Percentiles rank a stretch among this genome's conserved stretches.
phyloP scores from a whole-genome alignment of 768 basidiomycete species.

The Termitomyces sp. region DNA sequence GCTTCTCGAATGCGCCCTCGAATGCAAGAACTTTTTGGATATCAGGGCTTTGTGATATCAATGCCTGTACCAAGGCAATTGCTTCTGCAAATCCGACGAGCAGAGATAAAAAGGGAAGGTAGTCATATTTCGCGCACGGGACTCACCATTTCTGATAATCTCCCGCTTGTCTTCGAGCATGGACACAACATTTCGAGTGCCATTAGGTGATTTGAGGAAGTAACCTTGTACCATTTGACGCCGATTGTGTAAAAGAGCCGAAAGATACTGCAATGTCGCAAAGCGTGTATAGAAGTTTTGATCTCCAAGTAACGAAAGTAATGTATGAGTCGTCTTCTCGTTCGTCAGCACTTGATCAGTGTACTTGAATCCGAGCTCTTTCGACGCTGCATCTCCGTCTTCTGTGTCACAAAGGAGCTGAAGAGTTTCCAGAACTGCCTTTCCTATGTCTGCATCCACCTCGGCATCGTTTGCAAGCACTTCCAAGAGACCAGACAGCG shows the following conservation, averaged over 20 bases:
- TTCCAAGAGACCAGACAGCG: conserved; percentile 72
- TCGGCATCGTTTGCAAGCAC: conserved; percentile 85
- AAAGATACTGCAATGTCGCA: conserved; percentile 76
- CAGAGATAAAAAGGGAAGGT: not conserved
- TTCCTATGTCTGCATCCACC: conserved; percentile 87
- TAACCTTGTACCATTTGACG: conserved; percentile 82
- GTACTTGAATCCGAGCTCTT: conserved; percentile 78
- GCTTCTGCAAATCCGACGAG: conserved; percentile 49
- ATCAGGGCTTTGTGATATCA: conserved; percentile 84
- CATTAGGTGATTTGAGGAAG: conserved; percentile 81
- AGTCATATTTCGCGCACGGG: not conserved
- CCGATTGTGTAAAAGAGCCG: conserved; percentile 75
- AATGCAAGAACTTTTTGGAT: conserved; percentile 97
- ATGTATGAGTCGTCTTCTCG: conserved; percentile 64
- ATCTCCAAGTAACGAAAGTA: conserved; percentile 74
- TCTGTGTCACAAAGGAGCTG: conserved; percentile 79
- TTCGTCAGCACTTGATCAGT: conserved; percentile 74
- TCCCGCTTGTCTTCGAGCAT: conserved; percentile 83
- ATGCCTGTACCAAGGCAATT: conserved; percentile 71
- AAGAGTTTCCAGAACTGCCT: conserved; percentile 88
- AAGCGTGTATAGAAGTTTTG: conserved; percentile 82
- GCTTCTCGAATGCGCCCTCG: conserved; percentile 92
- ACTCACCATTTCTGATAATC: conserved; percentile 82
- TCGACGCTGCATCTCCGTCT: conserved; percentile 37
- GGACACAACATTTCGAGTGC: conserved; percentile 65